Base-by-base conservation (phyloP, 1,284 basidiomycete species). In the Moesziomyces antarcticus region DNA sequence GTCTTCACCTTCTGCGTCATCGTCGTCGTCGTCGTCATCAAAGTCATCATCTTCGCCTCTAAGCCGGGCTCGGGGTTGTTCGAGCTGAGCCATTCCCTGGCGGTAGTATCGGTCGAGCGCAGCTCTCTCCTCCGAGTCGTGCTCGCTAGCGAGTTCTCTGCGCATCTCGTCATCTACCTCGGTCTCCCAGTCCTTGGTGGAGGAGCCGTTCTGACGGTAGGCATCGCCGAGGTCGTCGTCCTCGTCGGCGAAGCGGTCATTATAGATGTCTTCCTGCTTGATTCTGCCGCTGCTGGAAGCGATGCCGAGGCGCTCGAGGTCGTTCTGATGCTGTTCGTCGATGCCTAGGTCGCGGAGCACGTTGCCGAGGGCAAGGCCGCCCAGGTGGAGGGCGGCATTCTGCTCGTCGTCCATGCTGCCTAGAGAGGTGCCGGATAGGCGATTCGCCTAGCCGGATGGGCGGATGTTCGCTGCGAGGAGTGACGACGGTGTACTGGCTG, bases 251-350 rank as follows among this genome's bases (percentile, higher is more conserved):
- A 77, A 84, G 25, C 65, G 72, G 35, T 83, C 77, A 16, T 81
- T 78, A 72, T 84, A 84, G 56, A 84, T 84, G 46, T 82, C 76
- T 42, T 84, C 80, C 50, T 66, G 60, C 33, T 77, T 69, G 68
- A 81, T 71, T 21, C 56, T 73, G 50, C 52, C 58, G 44, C 62
- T 67, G 24, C 59, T 61, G 18, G 67, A 76, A 25, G 67, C 67
- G 24, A 75, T 71, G 43, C 73, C 73, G 27, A 75, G 67, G 50
- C 76, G 69, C 56, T 78, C 65, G 52, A 75, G 68, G 21, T 67
- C 66, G 42, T 56, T 48, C 35, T 72, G 64, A 24, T 68, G 65
- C 57, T 75, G 59, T 22, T 66, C 70, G 43, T 78, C 79, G 57
- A 84, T 73, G 43, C 82, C 82, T 9, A 82, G 65, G 40, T 84